A percentile compares a stretch with the other conserved stretches of the same genome.
Evolutionary conservation across 140 eudicot genomes (phyloP).

Genomic region (Stevia rebaudiana): DNA sequence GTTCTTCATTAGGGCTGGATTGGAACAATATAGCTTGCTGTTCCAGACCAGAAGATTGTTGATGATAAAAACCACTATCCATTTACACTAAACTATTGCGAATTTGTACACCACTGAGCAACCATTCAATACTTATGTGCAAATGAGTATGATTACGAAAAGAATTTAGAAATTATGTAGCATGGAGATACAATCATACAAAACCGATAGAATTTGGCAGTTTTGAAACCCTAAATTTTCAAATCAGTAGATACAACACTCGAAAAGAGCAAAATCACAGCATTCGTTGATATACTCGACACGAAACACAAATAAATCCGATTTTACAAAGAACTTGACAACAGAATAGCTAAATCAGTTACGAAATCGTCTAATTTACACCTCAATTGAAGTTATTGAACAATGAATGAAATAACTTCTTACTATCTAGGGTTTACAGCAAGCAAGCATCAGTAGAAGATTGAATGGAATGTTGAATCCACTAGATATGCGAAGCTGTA

Average conservation of each 20-base stretch:
- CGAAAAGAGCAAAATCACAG: background rate
- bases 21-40: conserved; percentile 41
- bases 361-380: background rate
- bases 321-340: background rate
- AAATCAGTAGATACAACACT: background rate
- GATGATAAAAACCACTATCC: conserved; percentile 42
- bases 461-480: background rate
- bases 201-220: background rate
- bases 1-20: conserved; percentile 28
- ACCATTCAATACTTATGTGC: background rate
- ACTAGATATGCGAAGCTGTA: conserved; percentile 3
- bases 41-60: conserved; percentile 25
- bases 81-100: conserved; percentile 17
- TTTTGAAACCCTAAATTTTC: conserved; percentile 12
- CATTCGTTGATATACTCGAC: background rate
- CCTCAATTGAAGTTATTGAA: background rate
- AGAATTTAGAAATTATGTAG: background rate
- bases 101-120: background rate
- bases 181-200: background rate
- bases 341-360: background rate
- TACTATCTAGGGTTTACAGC: background rate
- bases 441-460: background rate
- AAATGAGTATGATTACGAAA: background rate
- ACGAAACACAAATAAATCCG: background rate
- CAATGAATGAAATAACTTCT: background rate